phyloP scores from a whole-genome alignment of 179 eudicot genomes.

The Actinidia polygama region DNA sequence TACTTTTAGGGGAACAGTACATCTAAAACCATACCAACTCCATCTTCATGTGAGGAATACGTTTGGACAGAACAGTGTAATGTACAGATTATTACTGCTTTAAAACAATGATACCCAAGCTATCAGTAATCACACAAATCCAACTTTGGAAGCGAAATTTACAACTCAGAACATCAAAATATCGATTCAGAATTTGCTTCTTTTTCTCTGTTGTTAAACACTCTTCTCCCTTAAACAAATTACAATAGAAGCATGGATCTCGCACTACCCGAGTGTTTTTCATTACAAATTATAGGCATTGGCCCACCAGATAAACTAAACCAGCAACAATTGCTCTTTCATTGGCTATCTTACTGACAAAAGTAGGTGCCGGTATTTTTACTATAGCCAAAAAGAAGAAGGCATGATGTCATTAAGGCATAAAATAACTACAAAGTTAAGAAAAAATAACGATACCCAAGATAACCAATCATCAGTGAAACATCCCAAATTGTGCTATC shows the following conservation, averaged over 20 bases:
- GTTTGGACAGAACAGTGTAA: background rate
- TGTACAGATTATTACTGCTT: background rate
- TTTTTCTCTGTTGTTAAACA: background rate
- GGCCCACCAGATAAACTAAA: background rate
- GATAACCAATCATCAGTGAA: slow-evolving; percentile 94
- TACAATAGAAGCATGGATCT: background rate
- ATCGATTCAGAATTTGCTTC: background rate
- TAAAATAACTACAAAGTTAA: background rate
- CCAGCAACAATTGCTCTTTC: background rate
- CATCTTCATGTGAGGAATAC: background rate
- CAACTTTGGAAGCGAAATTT: too few species aligned
- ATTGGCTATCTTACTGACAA: background rate
- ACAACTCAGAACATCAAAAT: background rate
- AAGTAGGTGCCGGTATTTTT: background rate
- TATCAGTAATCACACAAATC: too few species aligned
- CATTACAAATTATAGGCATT: background rate
- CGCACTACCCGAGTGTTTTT: background rate
- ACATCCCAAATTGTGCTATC: slow-evolving; percentile 97
- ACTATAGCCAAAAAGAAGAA: background rate
- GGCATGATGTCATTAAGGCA: background rate
- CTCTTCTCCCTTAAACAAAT: background rate
- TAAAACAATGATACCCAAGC: too few species aligned
- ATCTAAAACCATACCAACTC: background rate
- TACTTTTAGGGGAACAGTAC: background rate
- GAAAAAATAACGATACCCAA: slow-evolving; percentile 63